phyloP scores from a whole-genome alignment of 495 filamentous ascomycete genomes.

The Neurospora cerealis region DNA sequence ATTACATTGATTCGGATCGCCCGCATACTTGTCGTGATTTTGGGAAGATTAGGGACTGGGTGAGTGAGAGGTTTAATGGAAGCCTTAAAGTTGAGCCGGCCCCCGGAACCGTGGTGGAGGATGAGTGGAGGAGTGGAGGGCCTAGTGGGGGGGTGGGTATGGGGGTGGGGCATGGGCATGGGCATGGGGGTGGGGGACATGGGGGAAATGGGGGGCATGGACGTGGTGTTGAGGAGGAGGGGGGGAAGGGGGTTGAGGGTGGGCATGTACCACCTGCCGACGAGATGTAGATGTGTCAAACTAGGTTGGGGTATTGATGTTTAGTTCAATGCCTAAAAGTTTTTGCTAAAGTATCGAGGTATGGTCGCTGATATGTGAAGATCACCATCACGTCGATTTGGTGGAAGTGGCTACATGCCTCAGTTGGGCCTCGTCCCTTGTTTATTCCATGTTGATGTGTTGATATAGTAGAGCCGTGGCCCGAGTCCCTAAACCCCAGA shows the following conservation, averaged over 20 bases:
- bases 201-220: not conserved
- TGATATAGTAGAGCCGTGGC: too few species aligned
- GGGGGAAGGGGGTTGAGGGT: not conserved
- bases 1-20: not conserved
- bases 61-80: not conserved
- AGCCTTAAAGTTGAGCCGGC: not conserved
- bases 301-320: not conserved
- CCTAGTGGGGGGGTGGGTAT: not conserved
- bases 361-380: not conserved
- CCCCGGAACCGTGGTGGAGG: not conserved
- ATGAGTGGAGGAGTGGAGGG: not conserved
- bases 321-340: not conserved
- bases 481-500: not conserved
- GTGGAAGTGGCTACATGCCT: not conserved
- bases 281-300: not conserved
- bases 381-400: not conserved
- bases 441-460: not conserved
- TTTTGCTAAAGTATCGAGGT: not conserved
- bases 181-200: not conserved
- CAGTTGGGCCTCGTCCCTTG: fast-evolving
- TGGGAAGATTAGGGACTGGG: not conserved
- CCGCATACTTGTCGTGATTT: constrained; percentile 2
- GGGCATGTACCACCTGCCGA: not conserved
- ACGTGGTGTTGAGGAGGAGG: not conserved
- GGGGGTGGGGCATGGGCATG: not conserved